Conservation (phyloP, 768 basidiomycete species). For the Pluteus cervinus region DNA sequence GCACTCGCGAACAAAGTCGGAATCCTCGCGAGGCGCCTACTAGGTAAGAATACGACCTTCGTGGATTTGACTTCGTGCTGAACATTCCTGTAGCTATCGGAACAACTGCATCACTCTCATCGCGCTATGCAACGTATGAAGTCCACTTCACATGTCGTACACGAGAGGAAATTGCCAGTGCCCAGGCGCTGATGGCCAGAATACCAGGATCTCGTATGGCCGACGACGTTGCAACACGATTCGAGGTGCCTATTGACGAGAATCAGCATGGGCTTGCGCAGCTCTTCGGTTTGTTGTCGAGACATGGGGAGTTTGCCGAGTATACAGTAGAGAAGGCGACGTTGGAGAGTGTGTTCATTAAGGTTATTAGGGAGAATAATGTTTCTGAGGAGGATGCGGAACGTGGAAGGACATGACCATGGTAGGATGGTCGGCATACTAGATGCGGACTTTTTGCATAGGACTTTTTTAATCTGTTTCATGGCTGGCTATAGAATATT, state of each 20-base stretch:
- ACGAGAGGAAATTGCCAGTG: conserved; percentile 50
- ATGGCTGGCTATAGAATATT: too few relatives aligned
- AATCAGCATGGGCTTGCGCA: conserved; percentile 32
- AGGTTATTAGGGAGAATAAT: conserved; percentile 59
- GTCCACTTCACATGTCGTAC: conserved; percentile 69
- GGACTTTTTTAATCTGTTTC: too few relatives aligned
- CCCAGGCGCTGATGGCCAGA: conserved; percentile 53
- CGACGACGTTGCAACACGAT: conserved; percentile 71
- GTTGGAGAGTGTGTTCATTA: conserved; percentile 68
- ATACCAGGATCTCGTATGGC: conserved; percentile 61
- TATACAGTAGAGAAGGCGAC: conserved; percentile 69
- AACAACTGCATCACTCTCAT: conserved; percentile 54
- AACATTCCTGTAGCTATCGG: conserved; percentile 46
- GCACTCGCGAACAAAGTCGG: conserved; percentile 73
- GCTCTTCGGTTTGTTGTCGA: conserved; percentile 52
- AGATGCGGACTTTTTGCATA: too few relatives aligned
- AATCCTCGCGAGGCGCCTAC: conserved; percentile 64
- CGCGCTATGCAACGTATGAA: conserved; percentile 69
- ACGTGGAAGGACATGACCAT: not conserved
- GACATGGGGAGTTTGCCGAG: conserved; percentile 49
- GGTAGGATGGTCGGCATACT: too few relatives aligned
- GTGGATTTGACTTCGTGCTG: not conserved
- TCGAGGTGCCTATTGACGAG: conserved; percentile 57
- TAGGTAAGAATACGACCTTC: conserved; percentile 37
- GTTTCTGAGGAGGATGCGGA: conserved; percentile 38